Conservation (phyloP, 305 asterid genomes). For the Solanum hybrid region DNA sequence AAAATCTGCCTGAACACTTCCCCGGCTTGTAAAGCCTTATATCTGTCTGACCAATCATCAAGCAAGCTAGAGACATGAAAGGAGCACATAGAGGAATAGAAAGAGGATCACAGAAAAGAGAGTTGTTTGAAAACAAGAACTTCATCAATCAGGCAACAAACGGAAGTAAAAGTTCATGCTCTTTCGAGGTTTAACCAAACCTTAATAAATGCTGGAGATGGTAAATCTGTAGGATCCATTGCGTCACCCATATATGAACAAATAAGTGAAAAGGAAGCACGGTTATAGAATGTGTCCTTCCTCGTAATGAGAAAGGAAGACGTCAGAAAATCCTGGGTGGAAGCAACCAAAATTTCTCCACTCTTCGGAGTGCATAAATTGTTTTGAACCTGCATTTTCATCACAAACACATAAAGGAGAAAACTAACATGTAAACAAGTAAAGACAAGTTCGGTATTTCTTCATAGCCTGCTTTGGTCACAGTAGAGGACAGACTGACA, state of each 20-base stretch:
- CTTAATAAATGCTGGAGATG: slow-evolving; percentile 81
- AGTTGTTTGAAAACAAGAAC: not conserved
- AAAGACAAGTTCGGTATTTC: not conserved
- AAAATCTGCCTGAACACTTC: not conserved
- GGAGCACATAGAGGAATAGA: not conserved
- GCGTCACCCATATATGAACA: slow-evolving; percentile 89
- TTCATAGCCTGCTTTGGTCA: not conserved
- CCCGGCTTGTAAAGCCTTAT: not conserved
- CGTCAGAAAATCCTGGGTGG: slow-evolving; percentile 95
- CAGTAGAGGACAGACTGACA: not conserved
- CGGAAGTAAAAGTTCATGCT: not conserved
- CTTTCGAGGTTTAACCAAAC: slow-evolving; percentile 25
- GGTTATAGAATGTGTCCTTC: slow-evolving; percentile 93
- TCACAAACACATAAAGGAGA: not conserved
- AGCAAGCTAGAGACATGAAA: not conserved
- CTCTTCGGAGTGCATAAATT: slow-evolving; percentile 97
- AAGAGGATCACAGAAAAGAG: not conserved
- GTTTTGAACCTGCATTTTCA: slow-evolving; percentile 85
- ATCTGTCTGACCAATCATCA: not conserved
- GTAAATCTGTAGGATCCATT: slow-evolving; percentile 85
- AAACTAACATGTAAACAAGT: not conserved
- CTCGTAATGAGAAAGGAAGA: slow-evolving; percentile 92
- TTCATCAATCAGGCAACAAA: not conserved
- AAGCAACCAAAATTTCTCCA: slow-evolving; percentile 99
- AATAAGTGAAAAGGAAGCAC: slow-evolving; percentile 82